These are phyloP conservation scores for Apiotrichum mycotoxinovorans DNA, from an alignment of 1,284 basidiomycete species.

Conservation along the genomic window DNA sequence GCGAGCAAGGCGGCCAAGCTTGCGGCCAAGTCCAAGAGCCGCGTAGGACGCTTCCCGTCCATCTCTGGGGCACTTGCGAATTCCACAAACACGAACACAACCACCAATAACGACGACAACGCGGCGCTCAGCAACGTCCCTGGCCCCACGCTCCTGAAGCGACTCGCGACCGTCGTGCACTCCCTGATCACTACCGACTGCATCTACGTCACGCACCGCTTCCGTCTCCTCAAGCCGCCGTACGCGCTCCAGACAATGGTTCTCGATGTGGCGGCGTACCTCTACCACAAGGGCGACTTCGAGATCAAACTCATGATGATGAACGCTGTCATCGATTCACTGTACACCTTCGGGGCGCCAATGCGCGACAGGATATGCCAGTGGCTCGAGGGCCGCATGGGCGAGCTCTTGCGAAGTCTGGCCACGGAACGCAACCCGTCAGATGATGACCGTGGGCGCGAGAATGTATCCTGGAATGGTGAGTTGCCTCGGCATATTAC, in stretches of 20 bases:
- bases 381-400: conserved; percentile 49
- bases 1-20: conserved; percentile 13
- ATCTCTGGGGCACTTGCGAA: conserved; percentile 17
- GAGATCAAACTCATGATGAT: conserved; percentile 42
- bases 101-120: neutral
- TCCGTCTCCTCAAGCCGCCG: conserved; percentile 36
- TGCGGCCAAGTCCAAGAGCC: conserved; percentile 26
- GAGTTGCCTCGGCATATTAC: neutral
- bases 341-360: conserved; percentile 41
- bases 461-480: conserved; percentile 8
- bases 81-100: neutral
- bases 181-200: conserved; percentile 30
- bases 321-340: conserved; percentile 34
- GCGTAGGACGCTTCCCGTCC: conserved; percentile 25
- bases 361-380: conserved; percentile 52
- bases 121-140: conserved; percentile 4
- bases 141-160: conserved; percentile 19
- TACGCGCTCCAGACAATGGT: conserved; percentile 41
- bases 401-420: conserved; percentile 24
- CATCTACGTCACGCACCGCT: conserved; percentile 26
- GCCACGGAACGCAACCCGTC: conserved; percentile 21
- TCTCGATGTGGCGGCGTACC: conserved; percentile 46
- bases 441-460: neutral
- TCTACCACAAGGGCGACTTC: conserved; percentile 49
- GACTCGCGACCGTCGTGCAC: conserved; percentile 21